Evolutionary conservation across 2,329 filamentous ascomycete genomes (phyloP).

Genomic region (Ophiosphaerella narmari): DNA sequence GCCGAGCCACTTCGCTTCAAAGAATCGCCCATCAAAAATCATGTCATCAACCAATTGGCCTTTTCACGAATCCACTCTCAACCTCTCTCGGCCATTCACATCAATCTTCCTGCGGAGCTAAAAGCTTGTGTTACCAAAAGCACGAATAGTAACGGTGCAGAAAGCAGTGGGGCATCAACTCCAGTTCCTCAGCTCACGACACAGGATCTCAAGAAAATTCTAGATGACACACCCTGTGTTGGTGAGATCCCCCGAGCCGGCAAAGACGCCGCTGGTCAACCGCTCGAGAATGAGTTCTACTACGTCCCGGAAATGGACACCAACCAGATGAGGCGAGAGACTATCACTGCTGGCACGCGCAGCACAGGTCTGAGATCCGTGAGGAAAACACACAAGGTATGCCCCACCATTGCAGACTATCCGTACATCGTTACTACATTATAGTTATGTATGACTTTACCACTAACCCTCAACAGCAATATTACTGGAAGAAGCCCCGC

Average conservation of each 20-base stretch:
- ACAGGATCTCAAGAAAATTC: conserved; percentile 67
- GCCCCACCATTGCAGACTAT: conserved; percentile 5
- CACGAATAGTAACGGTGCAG: conserved; percentile 24
- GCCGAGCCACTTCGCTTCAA: conserved; percentile 37
- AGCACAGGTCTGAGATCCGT: conserved; percentile 90
- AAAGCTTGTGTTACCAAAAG: conserved; percentile 41
- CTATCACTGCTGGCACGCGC: conserved; percentile 82
- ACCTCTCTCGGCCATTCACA: conserved; percentile 85
- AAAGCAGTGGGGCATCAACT: conserved; percentile 23
- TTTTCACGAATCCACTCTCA: conserved; percentile 92
- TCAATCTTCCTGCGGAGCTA: conserved; percentile 74
- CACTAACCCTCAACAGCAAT: conserved; percentile 59
- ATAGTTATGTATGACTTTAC: not conserved
- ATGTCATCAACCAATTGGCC: conserved; percentile 92
- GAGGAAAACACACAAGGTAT: conserved; percentile 96
- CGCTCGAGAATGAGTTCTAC: conserved; percentile 95
- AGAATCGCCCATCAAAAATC: conserved; percentile 68
- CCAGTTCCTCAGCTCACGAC: conserved; percentile 35
- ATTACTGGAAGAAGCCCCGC: conserved; percentile 70
- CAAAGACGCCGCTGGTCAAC: conserved; percentile 93
- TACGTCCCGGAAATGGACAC: conserved; percentile 87
- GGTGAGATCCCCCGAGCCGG: conserved; percentile 88
- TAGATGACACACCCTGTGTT: conserved; percentile 77
- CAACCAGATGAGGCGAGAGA: conserved; percentile 76
- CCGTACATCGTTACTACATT: not conserved